phyloP scores from a whole-genome alignment of 345 rosid species.

The Raphanus sativus region DNA sequence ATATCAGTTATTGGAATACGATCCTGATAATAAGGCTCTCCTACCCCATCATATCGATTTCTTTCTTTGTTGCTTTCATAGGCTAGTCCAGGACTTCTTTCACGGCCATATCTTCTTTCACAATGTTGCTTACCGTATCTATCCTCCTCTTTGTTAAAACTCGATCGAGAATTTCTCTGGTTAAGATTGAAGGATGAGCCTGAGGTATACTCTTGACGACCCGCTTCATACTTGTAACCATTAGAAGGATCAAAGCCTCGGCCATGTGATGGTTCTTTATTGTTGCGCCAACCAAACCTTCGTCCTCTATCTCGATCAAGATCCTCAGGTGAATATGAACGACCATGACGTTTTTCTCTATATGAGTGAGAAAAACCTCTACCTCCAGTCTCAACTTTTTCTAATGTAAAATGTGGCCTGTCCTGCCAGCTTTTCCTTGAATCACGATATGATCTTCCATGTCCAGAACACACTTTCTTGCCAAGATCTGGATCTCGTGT shows the following conservation, averaged over 20 bases:
- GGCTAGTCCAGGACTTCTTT: constrained; percentile 29
- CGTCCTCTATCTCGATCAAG: constrained; percentile 36
- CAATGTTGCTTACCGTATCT: constrained; percentile 28
- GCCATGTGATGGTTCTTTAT: constrained; percentile 31
- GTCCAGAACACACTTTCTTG: constrained; percentile 17
- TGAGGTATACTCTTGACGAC: constrained; percentile 25
- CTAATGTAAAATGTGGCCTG: constrained; percentile 11
- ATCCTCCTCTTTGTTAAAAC: constrained; percentile 39
- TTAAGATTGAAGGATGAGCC: constrained; percentile 19
- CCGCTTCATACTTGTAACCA: constrained; percentile 37
- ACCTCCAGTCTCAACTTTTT: constrained; percentile 19
- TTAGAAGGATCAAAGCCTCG: constrained; percentile 25
- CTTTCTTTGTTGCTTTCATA: constrained; percentile 35
- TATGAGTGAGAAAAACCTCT: constrained; percentile 29
- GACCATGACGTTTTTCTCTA: constrained; percentile 24
- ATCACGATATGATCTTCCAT: constrained; percentile 27
- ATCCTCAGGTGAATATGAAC: constrained; percentile 36
- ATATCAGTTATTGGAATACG: constrained; percentile 29
- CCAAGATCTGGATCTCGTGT: constrained; percentile 25
- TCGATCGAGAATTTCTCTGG: constrained; percentile 28
- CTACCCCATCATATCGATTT: constrained; percentile 25
- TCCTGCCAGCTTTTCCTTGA: constrained; percentile 15
- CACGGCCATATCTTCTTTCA: constrained; percentile 33
- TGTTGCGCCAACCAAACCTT: constrained; percentile 32
- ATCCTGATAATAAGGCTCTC: constrained; percentile 29